Conservation (phyloP, 2,329 filamentous ascomycete genomes). For the Aspergillus texensis region DNA sequence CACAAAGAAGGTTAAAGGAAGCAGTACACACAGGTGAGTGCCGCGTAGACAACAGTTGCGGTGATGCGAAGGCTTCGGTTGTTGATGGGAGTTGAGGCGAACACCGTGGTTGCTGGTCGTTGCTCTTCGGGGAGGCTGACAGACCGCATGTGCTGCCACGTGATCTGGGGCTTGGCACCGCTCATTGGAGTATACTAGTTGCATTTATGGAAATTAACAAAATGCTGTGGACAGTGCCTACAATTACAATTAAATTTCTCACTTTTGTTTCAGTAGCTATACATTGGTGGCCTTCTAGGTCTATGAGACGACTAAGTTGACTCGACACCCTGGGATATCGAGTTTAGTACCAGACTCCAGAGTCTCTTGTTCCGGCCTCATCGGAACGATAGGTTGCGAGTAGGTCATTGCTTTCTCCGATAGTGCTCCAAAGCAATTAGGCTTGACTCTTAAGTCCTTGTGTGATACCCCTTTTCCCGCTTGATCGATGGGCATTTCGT, state of each 20-base stretch:
- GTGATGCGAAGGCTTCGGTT: constrained; percentile 33
- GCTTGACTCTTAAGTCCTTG: constrained; percentile 28
- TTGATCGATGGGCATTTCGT: constrained; percentile 20
- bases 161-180: constrained; percentile 33
- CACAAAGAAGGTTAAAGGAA: constrained; percentile 21
- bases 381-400: constrained; percentile 25
- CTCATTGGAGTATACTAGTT: background rate
- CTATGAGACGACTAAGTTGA: constrained; percentile 23
- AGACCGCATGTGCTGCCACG: constrained; percentile 32
- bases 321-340: constrained; percentile 37
- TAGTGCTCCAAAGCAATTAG: constrained; percentile 41
- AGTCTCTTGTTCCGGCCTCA: constrained; percentile 4
- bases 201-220: background rate
- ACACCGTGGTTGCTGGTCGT: constrained; percentile 34
- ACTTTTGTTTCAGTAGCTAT: background rate
- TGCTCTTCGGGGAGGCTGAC: constrained; percentile 28
- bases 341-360: constrained; percentile 35
- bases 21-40: constrained; percentile 24
- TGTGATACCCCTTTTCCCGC: background rate
- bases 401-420: constrained; percentile 44
- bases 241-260: background rate
- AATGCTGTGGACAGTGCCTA: background rate
- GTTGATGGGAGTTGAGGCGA: constrained; percentile 37
- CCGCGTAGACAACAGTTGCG: constrained; percentile 29
- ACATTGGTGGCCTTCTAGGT: background rate